Base-by-base conservation (phyloP, 371 early-diverging fungal species). In the Apophysomyces trapeziformis region DNA sequence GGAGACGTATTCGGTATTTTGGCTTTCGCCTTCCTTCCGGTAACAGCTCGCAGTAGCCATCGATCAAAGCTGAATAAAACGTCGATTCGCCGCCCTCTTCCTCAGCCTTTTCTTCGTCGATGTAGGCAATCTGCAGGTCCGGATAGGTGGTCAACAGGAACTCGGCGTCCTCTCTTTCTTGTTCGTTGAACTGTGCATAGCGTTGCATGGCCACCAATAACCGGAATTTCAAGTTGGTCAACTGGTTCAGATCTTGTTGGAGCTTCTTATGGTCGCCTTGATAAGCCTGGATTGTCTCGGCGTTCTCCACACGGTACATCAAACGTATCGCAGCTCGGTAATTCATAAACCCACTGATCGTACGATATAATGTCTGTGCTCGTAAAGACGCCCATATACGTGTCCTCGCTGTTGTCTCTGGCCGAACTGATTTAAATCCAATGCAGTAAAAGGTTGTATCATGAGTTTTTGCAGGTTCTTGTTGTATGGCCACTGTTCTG, bases 301-400 rank as follows among this genome's bases (percentile, higher is more conserved):
- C 91, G 46, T 89, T 89, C 70, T 95, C 95, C 38, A 93, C 87
- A 8, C 91, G 90, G 65, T 91, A 91, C 5, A 95, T 77, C 2
- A 93, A 80, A 71, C 91, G 89, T 73, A 95, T 85, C 0, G 95
- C 93, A 65, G 89, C 89, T 50, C 87, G 83, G 65, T 95, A 94
- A 72, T 94, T 94, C 95, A 94, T 93, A 61, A 94, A 93, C 0
- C 96, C 95, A 18, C 90, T 89, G 35, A 95, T 89, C 7, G 94
- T 95, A 41, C 95, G 90, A 67, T 90, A 95, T 63, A 96, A 76
- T 0, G 96, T 96, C 76, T 95, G 95, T 14, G 93, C 88, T 9
- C 94, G 88, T 32, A 94, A 78, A 1, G 94, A 94, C 9, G 95
- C 95, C 94, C 95, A 96, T 44, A 94, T 93, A 26, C 95, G 89